A percentile compares a stretch with the other conserved stretches of the same genome.
These are phyloP conservation scores for Leccinum disarticulatum DNA, from an alignment of 768 basidiomycete genomes.

Conservation along the genomic window DNA sequence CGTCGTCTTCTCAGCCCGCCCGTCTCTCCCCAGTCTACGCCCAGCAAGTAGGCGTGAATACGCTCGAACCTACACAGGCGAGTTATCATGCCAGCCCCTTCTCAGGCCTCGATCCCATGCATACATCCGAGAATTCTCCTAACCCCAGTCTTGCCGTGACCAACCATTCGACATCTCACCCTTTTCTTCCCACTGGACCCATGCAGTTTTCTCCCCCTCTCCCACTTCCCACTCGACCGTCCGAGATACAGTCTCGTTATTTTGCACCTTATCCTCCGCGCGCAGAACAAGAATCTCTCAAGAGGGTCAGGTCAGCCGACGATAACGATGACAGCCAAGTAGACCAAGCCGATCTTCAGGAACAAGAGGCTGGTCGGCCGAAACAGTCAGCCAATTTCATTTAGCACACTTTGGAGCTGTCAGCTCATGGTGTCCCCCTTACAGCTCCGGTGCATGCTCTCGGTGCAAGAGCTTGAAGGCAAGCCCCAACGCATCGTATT, in stretches of 20 bases:
- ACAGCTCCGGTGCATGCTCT: conserved; percentile 60
- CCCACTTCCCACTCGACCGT: conserved; percentile 28
- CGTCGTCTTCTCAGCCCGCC: conserved; percentile 8
- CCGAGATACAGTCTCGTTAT: conserved; percentile 30
- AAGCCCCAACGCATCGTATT: background rate
- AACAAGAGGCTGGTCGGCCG: conserved; percentile 20
- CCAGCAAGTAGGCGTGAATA: conserved; percentile 6
- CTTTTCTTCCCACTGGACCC: conserved; percentile 24
- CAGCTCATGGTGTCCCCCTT: conserved; percentile 5
- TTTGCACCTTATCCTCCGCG: conserved; percentile 9
- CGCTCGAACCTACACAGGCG: conserved; percentile 13
- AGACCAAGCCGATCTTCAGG: conserved; percentile 23
- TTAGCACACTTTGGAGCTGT: background rate
- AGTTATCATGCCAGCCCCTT: conserved; percentile 19
- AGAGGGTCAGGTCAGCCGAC: conserved; percentile 24
- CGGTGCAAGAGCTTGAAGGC: conserved; percentile 66
- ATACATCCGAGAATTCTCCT: conserved; percentile 15
- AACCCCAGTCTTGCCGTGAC: conserved; percentile 4
- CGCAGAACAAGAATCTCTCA: conserved; percentile 9
- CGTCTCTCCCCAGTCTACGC: conserved; percentile 16
- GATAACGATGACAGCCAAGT: conserved; percentile 16
- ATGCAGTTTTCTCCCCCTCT: conserved; percentile 34
- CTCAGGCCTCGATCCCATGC: conserved; percentile 4
- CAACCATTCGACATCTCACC: conserved; percentile 8
- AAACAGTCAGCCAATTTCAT: conserved; percentile 20